Conservation (phyloP, 768 basidiomycete genomes). For the Trametes coccinea region DNA sequence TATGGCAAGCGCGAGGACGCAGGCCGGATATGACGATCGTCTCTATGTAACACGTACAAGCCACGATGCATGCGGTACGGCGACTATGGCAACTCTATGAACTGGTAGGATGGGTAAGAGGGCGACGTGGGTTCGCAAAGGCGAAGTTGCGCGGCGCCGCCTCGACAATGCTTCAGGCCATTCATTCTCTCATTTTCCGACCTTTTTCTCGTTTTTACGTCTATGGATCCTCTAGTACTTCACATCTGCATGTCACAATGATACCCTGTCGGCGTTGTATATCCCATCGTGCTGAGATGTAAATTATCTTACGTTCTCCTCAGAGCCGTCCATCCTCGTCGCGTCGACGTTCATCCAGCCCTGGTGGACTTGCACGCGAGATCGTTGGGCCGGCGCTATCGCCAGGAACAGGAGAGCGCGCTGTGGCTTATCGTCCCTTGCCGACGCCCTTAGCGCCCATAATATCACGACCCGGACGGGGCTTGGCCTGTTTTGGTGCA, state of each 20-base stretch:
- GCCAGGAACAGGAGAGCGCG: neutral
- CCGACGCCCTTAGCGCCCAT: conserved; percentile 3
- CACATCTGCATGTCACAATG: conserved; percentile 19
- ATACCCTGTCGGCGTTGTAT: conserved; percentile 21
- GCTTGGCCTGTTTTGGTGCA: conserved; percentile 5
- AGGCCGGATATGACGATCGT: conserved; percentile 8
- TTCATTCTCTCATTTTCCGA: neutral
- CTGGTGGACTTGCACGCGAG: neutral
- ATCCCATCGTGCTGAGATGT: conserved; percentile 17
- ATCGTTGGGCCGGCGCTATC: neutral
- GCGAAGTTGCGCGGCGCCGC: conserved; percentile 5
- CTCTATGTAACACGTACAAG: conserved; percentile 4
- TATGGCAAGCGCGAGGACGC: neutral
- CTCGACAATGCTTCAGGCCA: neutral
- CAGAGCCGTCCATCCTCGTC: no score
- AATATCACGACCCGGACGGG: neutral
- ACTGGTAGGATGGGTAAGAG: neutral
- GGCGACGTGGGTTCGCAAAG: conserved; percentile 3
- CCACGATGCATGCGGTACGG: neutral
- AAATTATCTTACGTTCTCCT: conserved; percentile 7
- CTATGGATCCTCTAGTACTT: conserved; percentile 20
- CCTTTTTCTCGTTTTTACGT: neutral
- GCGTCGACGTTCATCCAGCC: no score
- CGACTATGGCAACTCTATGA: conserved; percentile 11
- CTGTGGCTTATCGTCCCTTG: conserved; percentile 5